These are phyloP conservation scores for Penicillium olsonii DNA, from an alignment of 2,329 filamentous ascomycete species.

Conservation along the genomic window DNA sequence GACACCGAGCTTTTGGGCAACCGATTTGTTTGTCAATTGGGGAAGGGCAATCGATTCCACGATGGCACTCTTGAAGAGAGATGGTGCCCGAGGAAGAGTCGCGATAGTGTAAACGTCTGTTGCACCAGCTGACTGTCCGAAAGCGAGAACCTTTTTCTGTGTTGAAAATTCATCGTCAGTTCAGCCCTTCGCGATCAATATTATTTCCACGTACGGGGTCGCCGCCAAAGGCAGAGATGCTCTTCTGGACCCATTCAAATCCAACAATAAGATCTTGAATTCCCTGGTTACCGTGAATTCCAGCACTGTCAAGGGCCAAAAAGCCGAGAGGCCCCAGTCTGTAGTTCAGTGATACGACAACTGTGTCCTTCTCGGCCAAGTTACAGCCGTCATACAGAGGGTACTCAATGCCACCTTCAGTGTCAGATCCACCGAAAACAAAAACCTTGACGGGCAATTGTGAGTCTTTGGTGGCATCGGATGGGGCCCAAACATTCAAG, in stretches of 20 bases:
- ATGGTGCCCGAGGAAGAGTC: conserved; percentile 17
- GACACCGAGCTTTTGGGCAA: conserved; percentile 9
- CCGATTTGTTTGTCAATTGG: conserved; percentile 5
- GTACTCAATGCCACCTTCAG: conserved; percentile 8
- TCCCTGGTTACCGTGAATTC: conserved; percentile 24
- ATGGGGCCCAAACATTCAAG: conserved; percentile 18
- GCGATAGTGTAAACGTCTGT: conserved; percentile 14
- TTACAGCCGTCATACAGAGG: conserved; percentile 22
- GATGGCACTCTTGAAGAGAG: conserved; percentile 21
- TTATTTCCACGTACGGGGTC: conserved; percentile 22
- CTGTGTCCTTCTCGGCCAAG: conserved; percentile 6
- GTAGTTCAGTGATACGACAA: conserved; percentile 26
- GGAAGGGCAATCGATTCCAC: conserved; percentile 21
- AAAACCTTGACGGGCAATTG: conserved; percentile 32
- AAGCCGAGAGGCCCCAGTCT: conserved; percentile 30
- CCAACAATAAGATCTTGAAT: conserved; percentile 22
- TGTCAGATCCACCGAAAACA: conserved; percentile 25
- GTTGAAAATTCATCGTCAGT: neutral
- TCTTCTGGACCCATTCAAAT: conserved; percentile 28
- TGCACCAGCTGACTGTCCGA: conserved; percentile 32
- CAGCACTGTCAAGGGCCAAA: conserved; percentile 18
- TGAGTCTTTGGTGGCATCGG: conserved; percentile 13
- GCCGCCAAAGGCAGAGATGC: conserved; percentile 33
- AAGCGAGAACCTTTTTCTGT: conserved; percentile 24
- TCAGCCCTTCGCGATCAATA: neutral